Evolutionary conservation across 139 green algal species (phyloP).

Genomic region (Chlamydomonas applanata): DNA sequence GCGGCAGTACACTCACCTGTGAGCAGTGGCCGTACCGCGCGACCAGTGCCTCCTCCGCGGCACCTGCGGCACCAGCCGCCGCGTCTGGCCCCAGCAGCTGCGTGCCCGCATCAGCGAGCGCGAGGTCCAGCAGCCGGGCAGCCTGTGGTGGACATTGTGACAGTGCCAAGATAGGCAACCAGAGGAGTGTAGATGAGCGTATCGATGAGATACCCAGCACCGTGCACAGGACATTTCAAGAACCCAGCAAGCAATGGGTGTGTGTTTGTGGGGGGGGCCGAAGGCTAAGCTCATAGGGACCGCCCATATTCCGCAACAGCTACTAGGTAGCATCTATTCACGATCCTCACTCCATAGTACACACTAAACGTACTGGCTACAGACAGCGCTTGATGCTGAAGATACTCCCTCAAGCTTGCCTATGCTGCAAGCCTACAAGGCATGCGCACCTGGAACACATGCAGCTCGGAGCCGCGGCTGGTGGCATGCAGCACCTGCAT

Average conservation of each 20-base stretch:
- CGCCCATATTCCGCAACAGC: not conserved
- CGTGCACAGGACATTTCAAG: no score
- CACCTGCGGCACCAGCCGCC: not conserved
- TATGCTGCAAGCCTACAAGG: no score
- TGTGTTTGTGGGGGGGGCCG: no score
- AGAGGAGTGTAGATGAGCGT: no score
- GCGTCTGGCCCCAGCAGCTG: not conserved
- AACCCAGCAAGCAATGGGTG: no score
- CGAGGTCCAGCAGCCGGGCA: not conserved
- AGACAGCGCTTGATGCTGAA: no score
- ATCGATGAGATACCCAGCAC: no score
- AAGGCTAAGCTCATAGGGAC: not conserved
- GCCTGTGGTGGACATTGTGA: not conserved
- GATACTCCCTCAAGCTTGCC: no score
- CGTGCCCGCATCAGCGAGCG: not conserved
- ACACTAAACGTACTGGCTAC: no score
- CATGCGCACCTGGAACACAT: conserved; percentile 15
- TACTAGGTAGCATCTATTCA: not conserved
- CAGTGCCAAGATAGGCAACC: not conserved
- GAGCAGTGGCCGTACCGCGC: not conserved
- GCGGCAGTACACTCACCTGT: no score
- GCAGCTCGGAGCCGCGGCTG: conserved; percentile 25
- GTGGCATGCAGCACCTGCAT: conserved; percentile 25
- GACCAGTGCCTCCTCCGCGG: not conserved
- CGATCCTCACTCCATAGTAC: not conserved